Base-by-base conservation (phyloP, 2,329 filamentous ascomycete genomes). In the Dactylella cylindrospora region DNA sequence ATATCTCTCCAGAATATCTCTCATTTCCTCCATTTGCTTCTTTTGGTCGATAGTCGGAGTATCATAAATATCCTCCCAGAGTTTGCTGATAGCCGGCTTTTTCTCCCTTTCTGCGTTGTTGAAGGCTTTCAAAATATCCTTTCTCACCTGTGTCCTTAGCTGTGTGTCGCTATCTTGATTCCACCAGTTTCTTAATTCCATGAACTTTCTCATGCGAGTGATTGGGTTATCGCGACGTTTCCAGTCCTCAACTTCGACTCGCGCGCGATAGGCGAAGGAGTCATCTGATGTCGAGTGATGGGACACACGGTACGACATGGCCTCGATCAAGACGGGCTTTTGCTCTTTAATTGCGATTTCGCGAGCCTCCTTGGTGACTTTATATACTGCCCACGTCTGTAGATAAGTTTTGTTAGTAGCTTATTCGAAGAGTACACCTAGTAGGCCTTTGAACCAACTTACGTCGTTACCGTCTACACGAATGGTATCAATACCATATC, bases 271-370 rank as follows among this genome's bases (percentile, higher is more conserved):
- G 0, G 93, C 93, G 70, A 96, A 98, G 20, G 87, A 93, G 74
- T 98, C 93, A 71, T 98, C 93, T 0, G 87, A 93, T 0, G 93
- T 98, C 73, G 89, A 95, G 76, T 98, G 93, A 72, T 98, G 90
- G 5, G 88, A 91, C 35, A 97, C 90, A n/a, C 93, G 89, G 74
- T 98, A 98, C 19, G 88, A 91, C 88, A 98, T 95, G 52, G 90
- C 90, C 74, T 98, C 93, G 32, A 98, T 85, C 5, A 98, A 76
- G 0, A 98, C 81, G 22, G 68, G 68, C n/a, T 69, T 70, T 31
- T 70, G 72, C 17, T 88, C 83, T 52, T 85, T 77, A 2, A 97
- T 78, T 0, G 91, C 90, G 70, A 91, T 81, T 41, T 81, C 79
- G 1, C 90, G 81, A 0, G 93, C 93, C 71, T 81, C 80, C 70